phyloP scores from a whole-genome alignment of 1,139 yeast genomes.

The Saccharomyces hybrid region DNA sequence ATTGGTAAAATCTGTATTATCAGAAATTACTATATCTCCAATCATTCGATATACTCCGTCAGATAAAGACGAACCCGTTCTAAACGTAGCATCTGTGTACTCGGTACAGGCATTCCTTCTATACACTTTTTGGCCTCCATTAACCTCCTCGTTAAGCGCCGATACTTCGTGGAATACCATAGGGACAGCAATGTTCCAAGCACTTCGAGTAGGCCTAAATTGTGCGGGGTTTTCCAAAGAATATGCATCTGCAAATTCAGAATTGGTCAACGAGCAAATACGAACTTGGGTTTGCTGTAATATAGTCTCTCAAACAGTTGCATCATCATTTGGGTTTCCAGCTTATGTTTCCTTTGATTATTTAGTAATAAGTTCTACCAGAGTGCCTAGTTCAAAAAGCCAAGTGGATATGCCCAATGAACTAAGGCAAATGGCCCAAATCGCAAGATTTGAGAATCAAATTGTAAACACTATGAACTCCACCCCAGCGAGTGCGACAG shows the following conservation, averaged over 20 bases:
- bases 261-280: slow-evolving; percentile 64
- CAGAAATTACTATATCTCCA: slow-evolving; percentile 85
- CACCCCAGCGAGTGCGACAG: slow-evolving; percentile 60
- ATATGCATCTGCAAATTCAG: slow-evolving; percentile 41
- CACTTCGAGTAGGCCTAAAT: slow-evolving; percentile 84
- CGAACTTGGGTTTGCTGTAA: slow-evolving; percentile 93
- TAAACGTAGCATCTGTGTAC: slow-evolving; percentile 87
- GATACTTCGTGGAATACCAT: slow-evolving; percentile 94
- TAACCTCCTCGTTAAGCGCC: slow-evolving; percentile 87
- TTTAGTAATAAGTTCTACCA: slow-evolving; percentile 43
- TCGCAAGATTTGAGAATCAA: slow-evolving; percentile 81
- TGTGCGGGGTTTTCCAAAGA: slow-evolving; percentile 57
- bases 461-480: slow-evolving; percentile 70
- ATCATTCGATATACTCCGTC: slow-evolving; percentile 74
- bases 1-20: slow-evolving; percentile 63
- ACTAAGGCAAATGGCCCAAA: slow-evolving; percentile 67
- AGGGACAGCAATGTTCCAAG: slow-evolving; percentile 86
- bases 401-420: slow-evolving; percentile 45
- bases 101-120: slow-evolving; percentile 88
- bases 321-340: slow-evolving; percentile 90
- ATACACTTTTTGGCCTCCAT: slow-evolving; percentile 92
- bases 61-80: slow-evolving; percentile 67
- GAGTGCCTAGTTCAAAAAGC: slow-evolving; percentile 27
- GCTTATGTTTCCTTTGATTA: slow-evolving; percentile 83
- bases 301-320: slow-evolving; percentile 79